Base-by-base conservation (phyloP, 768 basidiomycete genomes). In the Austroboletus festivus region DNA sequence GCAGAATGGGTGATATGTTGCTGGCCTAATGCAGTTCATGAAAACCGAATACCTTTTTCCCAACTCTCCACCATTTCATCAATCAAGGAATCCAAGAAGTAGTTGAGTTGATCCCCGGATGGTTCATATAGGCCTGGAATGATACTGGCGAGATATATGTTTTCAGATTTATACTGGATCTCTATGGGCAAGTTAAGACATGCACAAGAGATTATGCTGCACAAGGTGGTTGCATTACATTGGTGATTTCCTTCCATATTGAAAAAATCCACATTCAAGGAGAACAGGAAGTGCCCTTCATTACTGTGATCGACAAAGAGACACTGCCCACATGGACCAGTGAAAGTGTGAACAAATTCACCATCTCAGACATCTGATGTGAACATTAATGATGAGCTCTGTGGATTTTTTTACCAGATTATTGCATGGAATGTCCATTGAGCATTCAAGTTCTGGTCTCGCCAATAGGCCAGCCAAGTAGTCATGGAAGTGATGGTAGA, bases 261-360 rank as follows among this genome's bases (percentile, higher is more conserved):
- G 53, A 73, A 72, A 38, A 65, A 64, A 48, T 72, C 66, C 3
- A 70, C 20, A 9, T 65, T 54, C 4, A 70, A 46, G 1, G 56
- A 54, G 46, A 69, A 65, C 1, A 42, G 26, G 18, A 10, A 42
- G 4, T 13, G 18, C 7, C 40, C 40, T 42, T 42, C 26, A n/a
- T 19, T 18, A 13, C 31, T 13, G 11, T 12, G 28, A 42, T 68
- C 58, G 9, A 51, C 38, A 40, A 69, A 63, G 10, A 56, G 53
- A 1, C 34, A 40, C 5, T 54, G 39, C 2, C 52, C 54, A 23
- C 20, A 38, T 0, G 59, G 61, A 16, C 52, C 49, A 38, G 44
- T 26, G 35, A 55, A 48, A 20, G 26, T 42, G 1, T 10, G 19
- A 3, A 49, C 0, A 16, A 49, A 46, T 3, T 53, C 19, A 2